Base-by-base conservation (phyloP, 1,284 basidiomycete species). In the Lignosus rhinocerotis region DNA sequence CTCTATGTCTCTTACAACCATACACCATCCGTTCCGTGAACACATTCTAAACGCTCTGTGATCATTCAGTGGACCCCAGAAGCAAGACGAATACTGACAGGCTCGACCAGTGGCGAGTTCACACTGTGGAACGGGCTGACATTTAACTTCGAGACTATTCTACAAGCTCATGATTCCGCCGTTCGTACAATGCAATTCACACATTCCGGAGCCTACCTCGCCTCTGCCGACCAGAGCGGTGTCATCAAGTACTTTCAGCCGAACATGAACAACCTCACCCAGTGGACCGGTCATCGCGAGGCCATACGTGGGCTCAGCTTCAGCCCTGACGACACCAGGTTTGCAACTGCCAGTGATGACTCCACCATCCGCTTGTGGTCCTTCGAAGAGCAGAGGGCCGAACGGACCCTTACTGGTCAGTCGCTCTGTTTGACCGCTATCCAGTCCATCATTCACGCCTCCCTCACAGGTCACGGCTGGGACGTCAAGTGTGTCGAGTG, bases 101-200 rank as follows among this genome's bases (percentile, higher is more conserved):
- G 96, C 25, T 96, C 95, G 16, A 95, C 95, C 31, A 94, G 92
- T 65, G 97, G 97, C 55, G 96, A 99, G 75, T 98, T 99, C 75
- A 98, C 96, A 0, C 84, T 99, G 6, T 99, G 97, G 96, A 99
- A 99, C 69, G 96, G 96, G 17, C 81, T 97, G 33, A 98, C 96
- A 0, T 99, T 98, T 86, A 98, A 99, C 78, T 99, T 99, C 73
- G 96, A 99, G 74, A 98, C 96, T 0, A 98, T 99, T 68, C 84
- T 98, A 43, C 96, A 98, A 76, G 96, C 96, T 0, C 97, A 99
- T 76, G 96, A 99, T 72, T 89, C 90, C 9, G 92, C 94, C 19
- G 93, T 99, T 59, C 92, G 96, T 38, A 85, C 93, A 0, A 86
- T 98, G 71, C 80, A 86, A 9, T 99, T 96, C 78, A 92, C 92